A percentile compares a stretch with the other conserved stretches of the same genome.
Evolutionary conservation across 768 basidiomycete genomes (phyloP).

Genomic region (Suillus tomentosus): DNA sequence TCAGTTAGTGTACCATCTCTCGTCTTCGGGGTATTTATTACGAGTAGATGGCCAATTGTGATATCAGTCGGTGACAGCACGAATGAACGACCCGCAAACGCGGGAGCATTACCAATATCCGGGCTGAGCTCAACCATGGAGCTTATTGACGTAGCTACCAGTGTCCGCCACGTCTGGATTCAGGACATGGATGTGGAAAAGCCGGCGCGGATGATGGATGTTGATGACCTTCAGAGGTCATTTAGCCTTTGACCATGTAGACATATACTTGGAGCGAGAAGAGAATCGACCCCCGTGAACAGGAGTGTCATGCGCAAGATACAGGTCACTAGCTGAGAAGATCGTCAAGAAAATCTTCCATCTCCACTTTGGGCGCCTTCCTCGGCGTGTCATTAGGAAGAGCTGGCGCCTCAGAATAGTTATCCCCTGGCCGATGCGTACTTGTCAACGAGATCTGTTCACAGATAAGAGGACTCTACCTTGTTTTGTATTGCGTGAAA

Average conservation of each 20-base stretch:
- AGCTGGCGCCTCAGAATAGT: constrained; percentile 51
- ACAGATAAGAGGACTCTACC: constrained; percentile 28
- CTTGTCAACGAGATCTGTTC: background rate
- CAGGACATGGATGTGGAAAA: background rate
- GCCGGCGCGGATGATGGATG: background rate
- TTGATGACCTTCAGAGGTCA: background rate
- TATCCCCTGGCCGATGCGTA: constrained; percentile 28
- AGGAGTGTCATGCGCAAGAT: background rate
- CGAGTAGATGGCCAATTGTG: background rate
- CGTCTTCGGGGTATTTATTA: background rate
- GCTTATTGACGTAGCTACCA: background rate
- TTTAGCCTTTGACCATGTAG: too few species aligned
- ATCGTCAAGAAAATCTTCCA: constrained; percentile 77
- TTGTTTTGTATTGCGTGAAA: constrained; percentile 38
- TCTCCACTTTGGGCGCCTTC: constrained; percentile 51
- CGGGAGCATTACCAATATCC: background rate
- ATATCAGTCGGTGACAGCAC: background rate
- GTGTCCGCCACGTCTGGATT: background rate
- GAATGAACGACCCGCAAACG: background rate
- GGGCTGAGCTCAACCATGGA: background rate
- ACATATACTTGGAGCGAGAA: background rate
- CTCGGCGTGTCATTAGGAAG: constrained; percentile 43
- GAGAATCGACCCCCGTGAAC: background rate
- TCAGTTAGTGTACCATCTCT: background rate
- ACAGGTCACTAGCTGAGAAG: constrained; percentile 43